Percentiles rank a stretch among this genome's conserved stretches.
phyloP scores from a whole-genome alignment of 805 yeast species.

The Spathaspora arborariae region DNA sequence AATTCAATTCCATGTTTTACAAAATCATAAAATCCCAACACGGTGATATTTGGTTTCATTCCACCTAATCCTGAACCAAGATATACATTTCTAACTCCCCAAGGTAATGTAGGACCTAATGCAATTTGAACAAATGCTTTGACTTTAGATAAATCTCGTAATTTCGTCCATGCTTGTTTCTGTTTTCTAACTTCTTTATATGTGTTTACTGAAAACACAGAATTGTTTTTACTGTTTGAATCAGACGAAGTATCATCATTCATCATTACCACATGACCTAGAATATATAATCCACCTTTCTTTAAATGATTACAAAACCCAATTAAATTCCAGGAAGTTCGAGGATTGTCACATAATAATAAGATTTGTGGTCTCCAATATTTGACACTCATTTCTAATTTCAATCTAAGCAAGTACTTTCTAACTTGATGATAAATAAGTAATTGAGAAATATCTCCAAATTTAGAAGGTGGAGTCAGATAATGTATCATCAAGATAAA shows the following conservation, averaged over 20 bases:
- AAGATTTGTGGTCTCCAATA: slow-evolving; percentile 98
- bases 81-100: slow-evolving; percentile 94
- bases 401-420: slow-evolving; percentile 75
- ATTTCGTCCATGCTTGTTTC: slow-evolving; percentile 75
- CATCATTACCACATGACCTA: slow-evolving; percentile 86
- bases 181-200: slow-evolving; percentile 69
- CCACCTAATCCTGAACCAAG: slow-evolving; percentile 97
- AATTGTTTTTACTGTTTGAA: slow-evolving; percentile 39
- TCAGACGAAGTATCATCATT: slow-evolving; percentile 27
- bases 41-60: slow-evolving; percentile 95
- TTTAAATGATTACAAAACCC: slow-evolving; percentile 91
- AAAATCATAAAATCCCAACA: slow-evolving; percentile 82
- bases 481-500: slow-evolving; percentile 82
- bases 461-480: slow-evolving; percentile 88
- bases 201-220: slow-evolving; percentile 37
- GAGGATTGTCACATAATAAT: slow-evolving; percentile 83
- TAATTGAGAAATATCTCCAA: slow-evolving; percentile 98
- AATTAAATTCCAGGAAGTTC: slow-evolving; percentile 88
- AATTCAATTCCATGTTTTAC: slow-evolving; percentile 34
- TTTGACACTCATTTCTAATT: slow-evolving; percentile 86
- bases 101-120: slow-evolving; percentile 78
- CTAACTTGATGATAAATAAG: slow-evolving; percentile 95
- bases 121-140: slow-evolving; percentile 95
- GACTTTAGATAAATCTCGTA: slow-evolving; percentile 71
- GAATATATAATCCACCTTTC: slow-evolving; percentile 88